Conservation (phyloP, 2,329 filamentous ascomycete species). For the Cladosporium oxysporum region DNA sequence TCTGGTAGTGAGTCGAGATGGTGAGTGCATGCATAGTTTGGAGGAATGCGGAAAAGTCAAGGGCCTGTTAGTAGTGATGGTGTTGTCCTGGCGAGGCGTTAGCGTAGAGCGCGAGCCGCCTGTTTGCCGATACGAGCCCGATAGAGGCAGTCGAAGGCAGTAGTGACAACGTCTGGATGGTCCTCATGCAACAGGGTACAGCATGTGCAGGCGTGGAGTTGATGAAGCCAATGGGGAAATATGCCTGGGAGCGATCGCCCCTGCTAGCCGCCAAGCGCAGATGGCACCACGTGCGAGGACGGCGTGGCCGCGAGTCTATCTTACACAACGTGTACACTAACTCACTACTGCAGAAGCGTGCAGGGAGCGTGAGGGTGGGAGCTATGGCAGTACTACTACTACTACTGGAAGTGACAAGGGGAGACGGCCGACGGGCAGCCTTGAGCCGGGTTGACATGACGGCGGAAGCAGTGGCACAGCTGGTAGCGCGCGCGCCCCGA, state of each 20-base stretch:
- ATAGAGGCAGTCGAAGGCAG: not conserved
- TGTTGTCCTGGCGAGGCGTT: not conserved
- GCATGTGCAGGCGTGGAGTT: slow-evolving; percentile 5
- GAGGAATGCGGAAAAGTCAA: slow-evolving; percentile 4
- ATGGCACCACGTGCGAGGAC: slow-evolving; percentile 12
- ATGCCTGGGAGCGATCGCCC: slow-evolving; percentile 14
- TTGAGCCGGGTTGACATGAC: slow-evolving; percentile 7
- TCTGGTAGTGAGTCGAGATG: not conserved
- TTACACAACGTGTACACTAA: slow-evolving; percentile 12
- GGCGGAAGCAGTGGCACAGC: slow-evolving; percentile 2
- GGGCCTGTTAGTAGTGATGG: not conserved
- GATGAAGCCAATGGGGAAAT: slow-evolving; percentile 13
- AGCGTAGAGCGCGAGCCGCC: not conserved
- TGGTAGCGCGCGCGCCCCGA: slow-evolving; percentile 1
- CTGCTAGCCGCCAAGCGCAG: slow-evolving; percentile 9
- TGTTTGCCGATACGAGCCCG: slow-evolving; percentile 7
- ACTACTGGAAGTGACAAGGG: not conserved
- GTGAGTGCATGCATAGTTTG: slow-evolving; percentile 12
- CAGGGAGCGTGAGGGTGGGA: slow-evolving; percentile 3
- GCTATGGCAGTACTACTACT: not conserved
- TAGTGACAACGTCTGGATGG: slow-evolving; percentile 2
- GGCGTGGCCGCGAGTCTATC: slow-evolving; percentile 12
- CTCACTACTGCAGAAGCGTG: not conserved
- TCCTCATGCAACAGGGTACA: slow-evolving; percentile 5
- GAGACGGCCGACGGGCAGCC: not conserved